Percentiles rank a stretch among this genome's conserved stretches.
Conservation (phyloP, 805 yeast species). For the Candida loeiensis region DNA sequence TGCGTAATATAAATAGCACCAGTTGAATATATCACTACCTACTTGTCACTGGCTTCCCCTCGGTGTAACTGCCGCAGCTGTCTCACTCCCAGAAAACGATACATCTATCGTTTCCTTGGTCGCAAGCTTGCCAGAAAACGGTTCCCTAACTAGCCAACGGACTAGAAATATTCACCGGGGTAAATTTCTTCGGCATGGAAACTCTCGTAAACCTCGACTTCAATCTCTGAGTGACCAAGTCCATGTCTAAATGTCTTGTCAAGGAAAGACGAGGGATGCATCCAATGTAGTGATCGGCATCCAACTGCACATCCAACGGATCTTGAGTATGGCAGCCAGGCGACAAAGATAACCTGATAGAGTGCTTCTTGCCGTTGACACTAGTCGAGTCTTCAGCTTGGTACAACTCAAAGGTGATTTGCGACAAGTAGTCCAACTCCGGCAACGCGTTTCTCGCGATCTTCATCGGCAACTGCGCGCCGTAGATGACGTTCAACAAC, state of each 20-base stretch:
- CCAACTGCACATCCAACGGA: constrained; percentile 94
- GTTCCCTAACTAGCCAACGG: constrained; percentile 47
- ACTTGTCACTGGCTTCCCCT: too few relatives aligned
- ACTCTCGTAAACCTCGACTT: constrained; percentile 82
- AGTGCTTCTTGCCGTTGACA: constrained; percentile 73
- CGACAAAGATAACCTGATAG: constrained; percentile 85
- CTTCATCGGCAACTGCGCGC: constrained; percentile 90
- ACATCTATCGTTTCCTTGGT: too few relatives aligned
- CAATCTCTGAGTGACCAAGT: constrained; percentile 76
- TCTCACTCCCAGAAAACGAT: too few relatives aligned
- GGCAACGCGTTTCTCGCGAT: constrained; percentile 94
- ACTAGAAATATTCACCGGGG: constrained; percentile 83
- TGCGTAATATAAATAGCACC: too few relatives aligned
- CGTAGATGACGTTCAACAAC: constrained; percentile 82
- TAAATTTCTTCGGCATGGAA: constrained; percentile 83
- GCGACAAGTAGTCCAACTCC: constrained; percentile 92
- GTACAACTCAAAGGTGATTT: constrained; percentile 88
- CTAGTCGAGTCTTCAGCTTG: constrained; percentile 66
- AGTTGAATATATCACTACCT: too few relatives aligned
- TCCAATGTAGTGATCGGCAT: constrained; percentile 93
- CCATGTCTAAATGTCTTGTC: constrained; percentile 91
- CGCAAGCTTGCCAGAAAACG: too few relatives aligned
- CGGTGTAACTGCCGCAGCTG: too few relatives aligned
- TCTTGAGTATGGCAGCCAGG: constrained; percentile 99
- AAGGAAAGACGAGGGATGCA: constrained; percentile 88